Percentiles rank a stretch among this genome's conserved stretches.
phyloP scores from a whole-genome alignment of 352 stramenopile species.

The Phytopythium delawarense region DNA sequence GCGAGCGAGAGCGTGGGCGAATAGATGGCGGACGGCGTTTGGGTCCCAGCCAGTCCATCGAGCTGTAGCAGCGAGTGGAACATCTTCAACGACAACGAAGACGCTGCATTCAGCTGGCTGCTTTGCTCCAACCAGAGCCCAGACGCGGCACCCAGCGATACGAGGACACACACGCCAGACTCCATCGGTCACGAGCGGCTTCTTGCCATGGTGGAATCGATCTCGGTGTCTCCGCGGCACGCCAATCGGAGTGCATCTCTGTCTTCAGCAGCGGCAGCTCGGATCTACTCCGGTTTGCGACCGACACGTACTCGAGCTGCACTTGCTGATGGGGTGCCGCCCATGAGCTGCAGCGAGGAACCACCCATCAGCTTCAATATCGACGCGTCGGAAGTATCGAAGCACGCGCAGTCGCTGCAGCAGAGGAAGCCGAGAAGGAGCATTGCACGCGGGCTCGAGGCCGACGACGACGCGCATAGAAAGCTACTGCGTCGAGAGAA shows the following conservation, averaged over 20 bases:
- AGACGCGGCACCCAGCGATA: neutral
- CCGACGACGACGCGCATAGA: slow-evolving; percentile 25
- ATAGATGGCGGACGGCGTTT: neutral
- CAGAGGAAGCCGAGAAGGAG: slow-evolving; percentile 1
- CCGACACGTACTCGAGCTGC: neutral
- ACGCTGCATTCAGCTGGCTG: slow-evolving; percentile 57
- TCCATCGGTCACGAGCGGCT: slow-evolving; percentile 16
- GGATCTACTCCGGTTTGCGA: slow-evolving; percentile 19
- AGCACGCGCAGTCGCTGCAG: slow-evolving; percentile 1
- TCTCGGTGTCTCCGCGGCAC: neutral
- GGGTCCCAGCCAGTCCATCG: neutral
- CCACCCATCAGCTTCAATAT: neutral
- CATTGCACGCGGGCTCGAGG: neutral
- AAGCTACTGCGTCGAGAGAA: slow-evolving; percentile 66
- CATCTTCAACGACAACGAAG: slow-evolving; percentile 62
- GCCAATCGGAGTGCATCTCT: neutral
- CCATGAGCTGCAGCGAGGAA: neutral
- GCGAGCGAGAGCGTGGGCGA: neutral
- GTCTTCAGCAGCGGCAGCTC: slow-evolving; percentile 3
- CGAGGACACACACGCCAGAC: neutral
- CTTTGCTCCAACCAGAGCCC: slow-evolving; percentile 27
- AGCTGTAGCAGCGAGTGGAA: slow-evolving; percentile 58
- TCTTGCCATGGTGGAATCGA: neutral
- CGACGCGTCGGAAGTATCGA: neutral
- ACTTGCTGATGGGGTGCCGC: neutral